Conservation (phyloP, 2,329 filamentous ascomycete genomes). For the Alternaria sp. region DNA sequence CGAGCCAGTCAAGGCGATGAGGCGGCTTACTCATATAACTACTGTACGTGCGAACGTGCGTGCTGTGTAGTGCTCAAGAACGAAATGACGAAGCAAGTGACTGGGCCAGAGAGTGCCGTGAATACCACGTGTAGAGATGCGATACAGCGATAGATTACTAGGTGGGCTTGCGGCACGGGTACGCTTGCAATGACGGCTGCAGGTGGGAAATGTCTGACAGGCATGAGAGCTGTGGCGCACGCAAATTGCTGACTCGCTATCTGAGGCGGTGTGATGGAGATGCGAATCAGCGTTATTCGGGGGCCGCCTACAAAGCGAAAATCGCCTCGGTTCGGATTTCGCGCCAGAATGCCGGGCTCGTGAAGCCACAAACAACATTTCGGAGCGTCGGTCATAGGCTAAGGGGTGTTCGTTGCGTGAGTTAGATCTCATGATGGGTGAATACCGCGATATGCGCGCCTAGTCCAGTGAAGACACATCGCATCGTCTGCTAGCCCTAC, state of each 20-base stretch:
- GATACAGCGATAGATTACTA: background rate
- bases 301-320: background rate
- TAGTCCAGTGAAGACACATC: background rate
- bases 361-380: background rate
- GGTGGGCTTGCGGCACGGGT: background rate
- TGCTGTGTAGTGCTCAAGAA: background rate
- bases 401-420: background rate
- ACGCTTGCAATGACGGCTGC: background rate
- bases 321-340: background rate
- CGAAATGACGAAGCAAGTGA: background rate
- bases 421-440: background rate
- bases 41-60: background rate
- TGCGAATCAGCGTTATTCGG: background rate
- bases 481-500: background rate
- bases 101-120: background rate
- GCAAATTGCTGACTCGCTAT: background rate
- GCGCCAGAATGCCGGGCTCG: background rate
- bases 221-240: background rate
- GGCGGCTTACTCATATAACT: background rate
- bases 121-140: background rate
- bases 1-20: background rate
- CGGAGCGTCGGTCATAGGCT: background rate
- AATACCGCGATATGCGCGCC: background rate
- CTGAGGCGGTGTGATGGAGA: slow-evolving; percentile 3
- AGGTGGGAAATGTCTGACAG: background rate